Evolutionary conservation across 208 protist species (phyloP).

Genomic region (Trypanosoma mega): DNA sequence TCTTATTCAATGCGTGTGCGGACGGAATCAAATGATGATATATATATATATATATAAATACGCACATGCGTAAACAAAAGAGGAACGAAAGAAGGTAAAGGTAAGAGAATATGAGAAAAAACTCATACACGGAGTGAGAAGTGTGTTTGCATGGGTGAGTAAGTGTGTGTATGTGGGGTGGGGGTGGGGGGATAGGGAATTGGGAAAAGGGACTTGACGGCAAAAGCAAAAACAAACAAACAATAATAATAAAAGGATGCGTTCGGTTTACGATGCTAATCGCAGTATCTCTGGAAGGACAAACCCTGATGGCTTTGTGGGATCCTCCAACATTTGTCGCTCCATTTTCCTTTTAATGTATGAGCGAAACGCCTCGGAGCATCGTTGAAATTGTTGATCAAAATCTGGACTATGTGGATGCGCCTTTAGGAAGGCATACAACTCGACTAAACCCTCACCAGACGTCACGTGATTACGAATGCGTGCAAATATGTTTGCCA

Average conservation of each 20-base stretch:
- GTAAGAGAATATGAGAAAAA: too few species aligned
- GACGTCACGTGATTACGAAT: constrained; percentile 85
- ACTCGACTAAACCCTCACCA: constrained; percentile 66
- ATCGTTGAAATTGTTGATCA: constrained; percentile 74
- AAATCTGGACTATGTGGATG: constrained; percentile 41
- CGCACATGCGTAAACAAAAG: too few species aligned
- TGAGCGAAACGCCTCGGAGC: constrained; percentile 80
- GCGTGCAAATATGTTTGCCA: constrained; percentile 61
- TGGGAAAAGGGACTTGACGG: not conserved
- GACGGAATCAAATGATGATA: too few species aligned
- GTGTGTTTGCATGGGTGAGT: too few species aligned
- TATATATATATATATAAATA: too few species aligned
- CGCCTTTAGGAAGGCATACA: constrained; percentile 60
- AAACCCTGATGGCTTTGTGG: constrained; percentile 31
- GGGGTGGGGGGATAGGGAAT: too few species aligned
- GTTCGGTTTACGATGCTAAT: constrained; percentile 15
- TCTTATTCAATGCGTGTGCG: too few species aligned
- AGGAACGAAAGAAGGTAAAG: too few species aligned
- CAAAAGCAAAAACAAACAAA: constrained; percentile 10
- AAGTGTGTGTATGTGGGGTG: too few species aligned
- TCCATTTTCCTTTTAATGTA: constrained; percentile 86
- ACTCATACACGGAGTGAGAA: too few species aligned
- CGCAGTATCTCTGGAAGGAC: constrained; percentile 43
- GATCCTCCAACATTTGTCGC: constrained; percentile 57
- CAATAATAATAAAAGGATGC: not conserved